These are phyloP conservation scores for Mycena albidolilacea DNA, from an alignment of 768 basidiomycete species.

Conservation along the genomic window DNA sequence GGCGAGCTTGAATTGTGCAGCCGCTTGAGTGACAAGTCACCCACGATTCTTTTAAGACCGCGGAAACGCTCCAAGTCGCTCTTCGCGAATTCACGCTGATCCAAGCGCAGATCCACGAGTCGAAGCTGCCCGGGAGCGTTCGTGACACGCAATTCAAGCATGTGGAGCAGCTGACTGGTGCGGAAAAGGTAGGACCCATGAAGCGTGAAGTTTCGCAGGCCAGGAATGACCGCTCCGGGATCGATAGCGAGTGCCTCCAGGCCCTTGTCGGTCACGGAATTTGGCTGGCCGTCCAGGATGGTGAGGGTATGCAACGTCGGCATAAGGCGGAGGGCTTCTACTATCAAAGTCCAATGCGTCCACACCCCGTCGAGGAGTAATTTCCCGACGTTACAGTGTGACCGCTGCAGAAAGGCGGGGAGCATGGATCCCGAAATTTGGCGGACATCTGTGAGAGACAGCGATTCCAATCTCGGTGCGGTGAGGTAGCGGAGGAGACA, in stretches of 20 bases:
- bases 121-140: not conserved
- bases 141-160: conserved; percentile 6
- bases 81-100: not conserved
- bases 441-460: not conserved
- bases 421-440: not conserved
- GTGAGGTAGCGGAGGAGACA: not conserved
- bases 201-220: not conserved
- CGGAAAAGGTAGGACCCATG: conserved; percentile 10
- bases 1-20: not conserved
- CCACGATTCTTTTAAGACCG: not conserved
- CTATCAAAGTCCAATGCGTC: not conserved
- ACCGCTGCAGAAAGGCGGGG: not conserved
- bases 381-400: not conserved
- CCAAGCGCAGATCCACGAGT: not conserved
- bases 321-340: not conserved
- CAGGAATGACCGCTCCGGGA: not conserved
- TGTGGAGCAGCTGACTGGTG: conserved; percentile 6
- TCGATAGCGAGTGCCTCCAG: not conserved
- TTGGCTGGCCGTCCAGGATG: not conserved
- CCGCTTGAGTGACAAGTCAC: not conserved
- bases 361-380: not conserved
- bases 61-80: not conserved
- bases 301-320: conserved; percentile 7
- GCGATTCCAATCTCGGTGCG: not conserved
- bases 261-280: conserved; percentile 1